Conservation (phyloP, 106 monocot genomes). For the Allium sativum region DNA sequence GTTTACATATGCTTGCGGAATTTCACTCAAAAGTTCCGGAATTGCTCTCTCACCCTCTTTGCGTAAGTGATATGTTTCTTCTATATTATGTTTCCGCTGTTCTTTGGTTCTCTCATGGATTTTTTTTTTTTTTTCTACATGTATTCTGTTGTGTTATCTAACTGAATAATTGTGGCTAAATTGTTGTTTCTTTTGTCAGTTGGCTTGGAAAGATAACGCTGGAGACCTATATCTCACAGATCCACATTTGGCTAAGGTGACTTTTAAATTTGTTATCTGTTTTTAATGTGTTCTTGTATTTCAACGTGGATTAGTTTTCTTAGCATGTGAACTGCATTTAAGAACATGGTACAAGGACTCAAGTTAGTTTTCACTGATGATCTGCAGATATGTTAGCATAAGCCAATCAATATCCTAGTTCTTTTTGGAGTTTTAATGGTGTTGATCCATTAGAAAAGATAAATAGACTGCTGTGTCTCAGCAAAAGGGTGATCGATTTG, state of each 20-base stretch:
- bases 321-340: not conserved
- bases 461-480: too few relatives aligned
- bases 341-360: too few relatives aligned
- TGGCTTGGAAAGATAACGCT: conserved; percentile 98
- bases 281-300: not conserved
- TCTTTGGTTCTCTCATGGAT: too few relatives aligned
- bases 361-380: too few relatives aligned
- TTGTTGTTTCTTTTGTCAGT: conserved; percentile 20
- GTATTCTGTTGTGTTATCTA: not conserved
- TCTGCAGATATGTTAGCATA: too few relatives aligned
- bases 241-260: conserved; percentile 95
- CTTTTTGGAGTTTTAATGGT: too few relatives aligned
- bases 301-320: not conserved
- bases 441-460: too few relatives aligned
- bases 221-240: conserved; percentile 96
- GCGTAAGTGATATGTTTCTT: conserved; percentile 46
- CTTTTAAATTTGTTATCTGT: not conserved
- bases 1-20: conserved; percentile 92
- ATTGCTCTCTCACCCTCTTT: conserved; percentile 74
- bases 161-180: not conserved
- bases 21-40: conserved; percentile 61
- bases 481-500: too few relatives aligned
- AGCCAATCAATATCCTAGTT: too few relatives aligned
- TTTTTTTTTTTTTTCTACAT: too few relatives aligned
- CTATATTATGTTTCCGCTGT: not conserved